Conservation (phyloP, 352 stramenopile genomes). For the Phytophthora aleatoria region DNA sequence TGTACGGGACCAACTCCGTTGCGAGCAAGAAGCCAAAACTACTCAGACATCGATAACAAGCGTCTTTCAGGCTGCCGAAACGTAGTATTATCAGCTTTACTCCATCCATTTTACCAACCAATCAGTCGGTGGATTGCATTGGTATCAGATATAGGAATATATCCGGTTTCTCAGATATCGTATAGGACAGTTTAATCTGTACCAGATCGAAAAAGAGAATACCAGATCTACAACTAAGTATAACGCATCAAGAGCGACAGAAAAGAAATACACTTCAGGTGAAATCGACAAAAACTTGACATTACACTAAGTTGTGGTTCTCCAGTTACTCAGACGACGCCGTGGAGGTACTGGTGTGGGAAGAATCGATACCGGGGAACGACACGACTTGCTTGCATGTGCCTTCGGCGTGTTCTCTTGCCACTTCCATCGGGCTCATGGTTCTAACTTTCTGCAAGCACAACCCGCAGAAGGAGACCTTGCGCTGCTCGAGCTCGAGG, state of each 20-base stretch:
- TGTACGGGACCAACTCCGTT: too few relatives aligned
- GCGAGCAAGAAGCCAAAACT: too few relatives aligned
- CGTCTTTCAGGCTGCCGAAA: too few relatives aligned
- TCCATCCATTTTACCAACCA: too few relatives aligned
- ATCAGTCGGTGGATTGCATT: background rate
- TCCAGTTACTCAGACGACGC: background rate
- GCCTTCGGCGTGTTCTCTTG: slow-evolving; percentile 19
- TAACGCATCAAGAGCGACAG: too few relatives aligned
- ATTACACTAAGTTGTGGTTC: background rate
- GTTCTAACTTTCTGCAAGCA: slow-evolving; percentile 31
- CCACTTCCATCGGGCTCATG: slow-evolving; percentile 32
- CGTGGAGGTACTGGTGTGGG: slow-evolving; percentile 1
- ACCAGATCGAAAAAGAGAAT: background rate
- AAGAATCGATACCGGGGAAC: slow-evolving; percentile 9
- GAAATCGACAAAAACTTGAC: too few relatives aligned
- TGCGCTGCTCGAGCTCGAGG: slow-evolving; percentile 33
- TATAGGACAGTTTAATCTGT: background rate
- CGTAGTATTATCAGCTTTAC: too few relatives aligned
- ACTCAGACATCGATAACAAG: too few relatives aligned
- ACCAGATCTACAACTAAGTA: too few relatives aligned
- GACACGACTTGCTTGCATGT: slow-evolving; percentile 5
- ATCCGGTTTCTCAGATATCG: background rate
- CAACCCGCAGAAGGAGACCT: slow-evolving; percentile 37
- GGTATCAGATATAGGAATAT: background rate
- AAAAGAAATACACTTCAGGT: too few relatives aligned